Evolutionary conservation across 148 eudicot genomes (phyloP), one percentile per base, ranked within the genome.

Genomic region (Chenopodium quinoa): DNA sequence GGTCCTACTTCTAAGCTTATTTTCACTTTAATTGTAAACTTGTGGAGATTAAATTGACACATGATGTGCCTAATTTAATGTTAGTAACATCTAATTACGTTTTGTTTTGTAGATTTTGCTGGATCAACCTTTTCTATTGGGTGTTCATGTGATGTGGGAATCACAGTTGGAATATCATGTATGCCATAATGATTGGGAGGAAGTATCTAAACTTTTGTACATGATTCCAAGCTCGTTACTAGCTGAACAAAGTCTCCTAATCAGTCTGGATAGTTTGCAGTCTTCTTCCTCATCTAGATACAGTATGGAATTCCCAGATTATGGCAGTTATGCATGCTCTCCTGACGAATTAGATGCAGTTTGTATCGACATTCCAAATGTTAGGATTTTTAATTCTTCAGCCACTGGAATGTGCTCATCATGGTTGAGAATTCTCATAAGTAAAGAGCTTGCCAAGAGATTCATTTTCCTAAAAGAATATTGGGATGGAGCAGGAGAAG

Each of bases 101-200:
- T 67, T 25, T 67, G 46, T 69, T 75, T 34, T 81, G 79, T 81
- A 81, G 83, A 75, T 81, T 81, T 75, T 81, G 79, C 87, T 96
- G 85, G 99, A 93, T 88, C 97, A 92, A 86, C 92, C 91, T 60
- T 87, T 88, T 81, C 86, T 88, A 75, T 84, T 87, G 90, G 95
- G 94, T 81, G 90, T 90, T 78, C 88, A 91, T 83, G 88, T 91
- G 72, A 86, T 85, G 86, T 96, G 99, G 99, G 99, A 96, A 88
- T 96, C 99, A 73, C 93, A 88, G 90, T 90, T 93, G 85, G 99
- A 96, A 84, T 96, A 91, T 79, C 91, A 93, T 58, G 78, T 96
- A 71, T 90, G 89, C 88, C 97, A 92, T 85, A 92, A 91, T 86
- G 91, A 96, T 78, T 93, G 95, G 95, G 87, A 76, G 79, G 95